These are phyloP conservation scores for Aspergillus persii DNA, from an alignment of 2,329 filamentous ascomycete species.

Conservation along the genomic window DNA sequence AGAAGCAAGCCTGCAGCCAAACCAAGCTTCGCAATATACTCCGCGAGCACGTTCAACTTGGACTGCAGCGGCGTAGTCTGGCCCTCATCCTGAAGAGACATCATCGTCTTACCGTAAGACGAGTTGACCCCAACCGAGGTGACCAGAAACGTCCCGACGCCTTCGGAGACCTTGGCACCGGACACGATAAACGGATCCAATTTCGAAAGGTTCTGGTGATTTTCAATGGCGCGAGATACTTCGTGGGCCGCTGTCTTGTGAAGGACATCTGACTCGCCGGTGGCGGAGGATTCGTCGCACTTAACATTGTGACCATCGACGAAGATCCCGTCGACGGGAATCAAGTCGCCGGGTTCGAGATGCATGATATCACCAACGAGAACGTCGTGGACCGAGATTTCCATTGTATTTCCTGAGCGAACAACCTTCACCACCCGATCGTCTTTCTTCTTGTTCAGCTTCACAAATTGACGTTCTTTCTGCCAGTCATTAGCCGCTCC, in stretches of 20 bases:
- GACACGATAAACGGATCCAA: conserved; percentile 79
- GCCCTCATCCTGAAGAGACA: conserved; percentile 72
- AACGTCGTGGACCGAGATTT: conserved; percentile 69
- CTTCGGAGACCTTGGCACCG: conserved; percentile 73
- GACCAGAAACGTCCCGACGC: conserved; percentile 72
- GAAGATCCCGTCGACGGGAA: conserved; percentile 70
- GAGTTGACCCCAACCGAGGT: conserved; percentile 72
- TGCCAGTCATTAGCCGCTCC: conserved; percentile 81
- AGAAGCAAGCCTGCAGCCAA: conserved; percentile 69
- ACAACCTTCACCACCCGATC: conserved; percentile 71
- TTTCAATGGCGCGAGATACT: conserved; percentile 62
- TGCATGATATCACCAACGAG: conserved; percentile 72
- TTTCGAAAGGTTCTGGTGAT: conserved; percentile 60
- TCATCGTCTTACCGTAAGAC: conserved; percentile 72
- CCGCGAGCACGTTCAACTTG: conserved; percentile 73
- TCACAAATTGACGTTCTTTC: conserved; percentile 77
- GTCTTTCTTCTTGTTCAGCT: conserved; percentile 76
- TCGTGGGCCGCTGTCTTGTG: conserved; percentile 66
- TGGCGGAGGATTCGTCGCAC: conserved; percentile 73
- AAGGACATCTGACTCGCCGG: conserved; percentile 71
- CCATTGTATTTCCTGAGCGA: conserved; percentile 68
- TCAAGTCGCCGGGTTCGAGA: conserved; percentile 70
- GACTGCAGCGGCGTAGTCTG: conserved; percentile 76
- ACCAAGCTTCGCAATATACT: conserved; percentile 75
- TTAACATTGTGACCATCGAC: conserved; percentile 65